Percentiles rank a stretch among this genome's conserved stretches.
Conservation (phyloP, 1,284 basidiomycete genomes). For the Ustilago nuda region DNA sequence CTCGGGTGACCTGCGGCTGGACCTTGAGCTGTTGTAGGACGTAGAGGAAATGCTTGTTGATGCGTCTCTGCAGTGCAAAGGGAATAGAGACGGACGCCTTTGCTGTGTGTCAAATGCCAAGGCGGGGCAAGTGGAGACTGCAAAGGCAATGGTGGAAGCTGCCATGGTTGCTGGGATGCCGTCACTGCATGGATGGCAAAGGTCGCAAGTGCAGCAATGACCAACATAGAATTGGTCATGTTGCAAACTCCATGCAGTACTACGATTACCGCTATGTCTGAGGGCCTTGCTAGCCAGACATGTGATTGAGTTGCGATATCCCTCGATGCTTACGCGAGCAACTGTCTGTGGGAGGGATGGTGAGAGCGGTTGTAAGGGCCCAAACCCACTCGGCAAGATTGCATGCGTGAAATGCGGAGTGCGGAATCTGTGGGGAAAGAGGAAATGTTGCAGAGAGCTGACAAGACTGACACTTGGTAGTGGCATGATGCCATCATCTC, state of each 20-base stretch:
- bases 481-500: not conserved
- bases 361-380: conserved; percentile 3
- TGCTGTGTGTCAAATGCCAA: not conserved
- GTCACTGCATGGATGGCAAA: not conserved
- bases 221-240: conserved; percentile 17
- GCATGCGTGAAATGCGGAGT: conserved; percentile 1
- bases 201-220: conserved; percentile 1
- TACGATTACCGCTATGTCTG: not conserved
- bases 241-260: not conserved
- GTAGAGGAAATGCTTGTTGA: conserved; percentile 28
- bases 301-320: too few species aligned
- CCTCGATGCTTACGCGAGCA: not conserved
- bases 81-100: conserved; percentile 12
- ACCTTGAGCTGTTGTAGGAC: not conserved
- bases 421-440: not conserved
- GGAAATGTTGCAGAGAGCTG: not conserved
- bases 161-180: conserved; percentile 17
- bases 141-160: conserved; percentile 5
- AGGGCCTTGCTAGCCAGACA: too few species aligned
- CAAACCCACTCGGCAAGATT: not conserved
- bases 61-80: conserved; percentile 21
- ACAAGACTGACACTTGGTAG: conserved; percentile 9
- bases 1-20: not conserved
- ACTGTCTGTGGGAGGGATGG: not conserved
- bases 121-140: not conserved